Conservation (phyloP, 2,329 filamentous ascomycete genomes). For the Aspergillus thermomutatus region DNA sequence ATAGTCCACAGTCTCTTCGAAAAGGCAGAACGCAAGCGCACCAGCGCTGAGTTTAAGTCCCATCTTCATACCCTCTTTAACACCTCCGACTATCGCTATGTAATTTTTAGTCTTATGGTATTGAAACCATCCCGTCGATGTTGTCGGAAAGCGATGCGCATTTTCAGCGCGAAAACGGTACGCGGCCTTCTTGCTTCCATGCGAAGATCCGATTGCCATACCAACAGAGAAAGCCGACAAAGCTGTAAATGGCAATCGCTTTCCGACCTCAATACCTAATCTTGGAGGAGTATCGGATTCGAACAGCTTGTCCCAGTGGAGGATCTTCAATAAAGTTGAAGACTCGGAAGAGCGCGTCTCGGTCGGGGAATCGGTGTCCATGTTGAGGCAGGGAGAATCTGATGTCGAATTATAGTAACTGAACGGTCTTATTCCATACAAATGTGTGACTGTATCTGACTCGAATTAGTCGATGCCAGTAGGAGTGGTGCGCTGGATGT, state of each 20-base stretch:
- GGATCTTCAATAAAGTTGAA: slow-evolving; percentile 23
- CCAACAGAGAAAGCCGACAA: slow-evolving; percentile 65
- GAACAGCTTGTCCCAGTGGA: slow-evolving; percentile 38
- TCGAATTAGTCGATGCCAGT: not conserved
- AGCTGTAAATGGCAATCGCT: slow-evolving; percentile 65
- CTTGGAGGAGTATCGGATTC: slow-evolving; percentile 39
- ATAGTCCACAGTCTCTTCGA: slow-evolving; percentile 83
- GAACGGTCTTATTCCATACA: not conserved
- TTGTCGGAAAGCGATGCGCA: slow-evolving; percentile 83
- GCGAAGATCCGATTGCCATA: slow-evolving; percentile 64
- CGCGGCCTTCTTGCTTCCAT: slow-evolving; percentile 70
- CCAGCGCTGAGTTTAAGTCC: slow-evolving; percentile 68
- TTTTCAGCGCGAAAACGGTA: slow-evolving; percentile 93
- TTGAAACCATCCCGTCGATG: slow-evolving; percentile 88
- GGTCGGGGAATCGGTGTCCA: slow-evolving; percentile 12
- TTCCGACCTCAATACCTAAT: slow-evolving; percentile 61
- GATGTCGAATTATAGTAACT: not conserved
- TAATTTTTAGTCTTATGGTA: slow-evolving; percentile 99
- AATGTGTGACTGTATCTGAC: not conserved
- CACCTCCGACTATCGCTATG: slow-evolving; percentile 70
- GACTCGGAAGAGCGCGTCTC: slow-evolving; percentile 5
- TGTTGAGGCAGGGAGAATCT: slow-evolving; percentile 1
- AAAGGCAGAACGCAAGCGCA: slow-evolving; percentile 70
- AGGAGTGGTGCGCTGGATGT: not conserved
- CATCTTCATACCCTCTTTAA: slow-evolving; percentile 75